Conservation (phyloP, 164 flowering plant species). For the Amborella trichopoda region DNA sequence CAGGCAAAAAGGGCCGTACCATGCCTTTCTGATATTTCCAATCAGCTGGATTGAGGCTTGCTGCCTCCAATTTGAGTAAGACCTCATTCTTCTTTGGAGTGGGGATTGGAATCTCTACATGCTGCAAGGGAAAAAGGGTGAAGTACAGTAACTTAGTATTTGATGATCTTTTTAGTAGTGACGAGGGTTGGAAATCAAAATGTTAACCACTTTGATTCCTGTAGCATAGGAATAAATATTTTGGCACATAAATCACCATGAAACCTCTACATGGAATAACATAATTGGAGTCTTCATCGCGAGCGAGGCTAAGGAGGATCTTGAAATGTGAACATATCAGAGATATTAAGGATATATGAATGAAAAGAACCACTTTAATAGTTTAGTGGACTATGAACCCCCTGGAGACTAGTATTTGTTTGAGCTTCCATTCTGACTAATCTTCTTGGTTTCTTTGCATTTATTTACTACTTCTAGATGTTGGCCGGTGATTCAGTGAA, state of each 20-base stretch:
- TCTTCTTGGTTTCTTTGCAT: too few species aligned
- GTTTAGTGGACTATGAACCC: too few species aligned
- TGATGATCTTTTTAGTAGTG: neutral
- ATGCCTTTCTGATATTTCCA: slow-evolving; percentile 55
- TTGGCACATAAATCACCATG: neutral
- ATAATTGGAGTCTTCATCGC: neutral
- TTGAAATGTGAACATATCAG: too few species aligned
- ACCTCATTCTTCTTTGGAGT: slow-evolving; percentile 46
- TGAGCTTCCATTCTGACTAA: too few species aligned
- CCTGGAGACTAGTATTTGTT: too few species aligned
- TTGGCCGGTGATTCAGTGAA: too few species aligned
- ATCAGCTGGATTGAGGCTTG: slow-evolving; percentile 53
- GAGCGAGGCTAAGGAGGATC: too few species aligned
- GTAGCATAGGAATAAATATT: neutral
- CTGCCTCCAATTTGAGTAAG: slow-evolving; percentile 54
- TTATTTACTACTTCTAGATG: too few species aligned
- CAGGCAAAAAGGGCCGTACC: slow-evolving; percentile 37
- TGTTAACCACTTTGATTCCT: neutral
- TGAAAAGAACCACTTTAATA: too few species aligned
- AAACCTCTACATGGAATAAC: neutral
- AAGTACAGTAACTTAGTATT: neutral
- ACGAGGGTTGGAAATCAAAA: too few species aligned
- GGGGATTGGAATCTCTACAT: slow-evolving; percentile 55
- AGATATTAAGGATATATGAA: too few species aligned
- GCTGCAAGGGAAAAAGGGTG: slow-evolving; percentile 26